These are phyloP conservation scores for Myxozyma neglecta DNA, from an alignment of 805 yeast genomes.

Conservation along the genomic window DNA sequence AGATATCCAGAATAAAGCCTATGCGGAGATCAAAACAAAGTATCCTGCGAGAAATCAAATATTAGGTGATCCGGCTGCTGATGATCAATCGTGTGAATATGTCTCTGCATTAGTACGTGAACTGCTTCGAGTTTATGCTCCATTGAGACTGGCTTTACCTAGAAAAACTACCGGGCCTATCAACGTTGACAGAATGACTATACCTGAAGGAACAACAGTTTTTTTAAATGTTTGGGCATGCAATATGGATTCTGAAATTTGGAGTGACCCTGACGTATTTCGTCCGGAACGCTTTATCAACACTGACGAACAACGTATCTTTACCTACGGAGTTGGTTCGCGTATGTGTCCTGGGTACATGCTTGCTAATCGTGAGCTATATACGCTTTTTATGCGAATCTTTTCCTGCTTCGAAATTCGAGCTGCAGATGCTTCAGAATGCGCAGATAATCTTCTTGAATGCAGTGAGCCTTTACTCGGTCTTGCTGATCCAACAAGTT, in stretches of 20 bases:
- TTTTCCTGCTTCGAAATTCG: constrained; percentile 52
- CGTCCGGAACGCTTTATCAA: constrained; percentile 39
- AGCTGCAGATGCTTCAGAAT: constrained; percentile 12
- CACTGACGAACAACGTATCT: constrained; percentile 29
- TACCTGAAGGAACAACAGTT: constrained; percentile 58
- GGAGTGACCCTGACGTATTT: constrained; percentile 36
- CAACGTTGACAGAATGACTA: constrained; percentile 40
- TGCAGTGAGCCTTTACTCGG: constrained; percentile 30
- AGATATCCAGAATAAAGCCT: constrained; percentile 49
- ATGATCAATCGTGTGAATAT: constrained; percentile 45
- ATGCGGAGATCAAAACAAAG: constrained; percentile 42
- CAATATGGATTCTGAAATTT: constrained; percentile 54
- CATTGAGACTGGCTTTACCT: constrained; percentile 65
- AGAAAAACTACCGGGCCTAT: constrained; percentile 54
- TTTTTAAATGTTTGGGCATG: constrained; percentile 70
- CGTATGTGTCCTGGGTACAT: constrained; percentile 71
- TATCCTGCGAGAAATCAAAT: constrained; percentile 38
- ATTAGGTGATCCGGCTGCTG: constrained; percentile 30
- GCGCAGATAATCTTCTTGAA: constrained; percentile 23
- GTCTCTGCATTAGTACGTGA: constrained; percentile 60
- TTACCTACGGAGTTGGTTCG: constrained; percentile 60
- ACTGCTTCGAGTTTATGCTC: constrained; percentile 59
- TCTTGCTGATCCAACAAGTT: constrained; percentile 29
- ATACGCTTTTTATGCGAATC: constrained; percentile 55
- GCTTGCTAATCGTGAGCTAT: constrained; percentile 65